phyloP scores from a whole-genome alignment of 1,284 basidiomycete species.

The Ganoderma multipileum region DNA sequence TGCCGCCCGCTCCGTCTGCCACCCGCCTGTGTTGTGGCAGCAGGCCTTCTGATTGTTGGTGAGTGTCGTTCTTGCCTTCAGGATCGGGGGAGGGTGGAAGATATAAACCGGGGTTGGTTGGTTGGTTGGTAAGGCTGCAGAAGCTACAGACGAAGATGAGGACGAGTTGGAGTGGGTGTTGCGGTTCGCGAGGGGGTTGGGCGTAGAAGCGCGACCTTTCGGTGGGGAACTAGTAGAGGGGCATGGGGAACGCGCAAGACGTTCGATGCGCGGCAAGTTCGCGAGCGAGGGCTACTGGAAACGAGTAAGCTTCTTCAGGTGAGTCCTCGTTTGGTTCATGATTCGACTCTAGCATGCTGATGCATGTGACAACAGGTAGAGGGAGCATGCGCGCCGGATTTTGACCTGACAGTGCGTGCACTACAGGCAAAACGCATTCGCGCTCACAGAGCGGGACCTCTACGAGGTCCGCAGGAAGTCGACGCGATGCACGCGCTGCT shows the following conservation, averaged over 20 bases:
- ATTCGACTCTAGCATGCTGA: background rate
- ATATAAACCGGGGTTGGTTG: background rate
- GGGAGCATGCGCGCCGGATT: background rate
- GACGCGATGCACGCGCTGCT: conserved; percentile 24
- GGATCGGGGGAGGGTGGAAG: background rate
- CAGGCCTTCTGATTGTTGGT: conserved; percentile 15
- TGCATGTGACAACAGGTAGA: conserved; percentile 6
- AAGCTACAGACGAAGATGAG: background rate
- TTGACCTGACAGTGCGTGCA: background rate
- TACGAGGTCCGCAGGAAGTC: conserved; percentile 10
- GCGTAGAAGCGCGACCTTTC: conserved; percentile 25
- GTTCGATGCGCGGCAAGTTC: conserved; percentile 32
- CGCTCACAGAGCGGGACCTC: background rate
- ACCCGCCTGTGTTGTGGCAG: conserved; percentile 17
- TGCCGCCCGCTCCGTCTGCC: background rate
- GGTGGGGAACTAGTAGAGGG: conserved; percentile 27
- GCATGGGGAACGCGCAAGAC: conserved; percentile 32
- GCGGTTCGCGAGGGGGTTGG: conserved; percentile 1
- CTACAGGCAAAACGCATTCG: background rate
- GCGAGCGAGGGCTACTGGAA: conserved; percentile 5
- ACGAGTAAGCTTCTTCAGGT: conserved; percentile 6
- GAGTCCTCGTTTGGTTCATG: background rate
- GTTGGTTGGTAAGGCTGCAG: background rate
- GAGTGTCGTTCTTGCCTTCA: conserved; percentile 5
- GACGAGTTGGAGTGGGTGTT: background rate